phyloP scores from a whole-genome alignment of 305 asterid species.

The Vinca major region DNA sequence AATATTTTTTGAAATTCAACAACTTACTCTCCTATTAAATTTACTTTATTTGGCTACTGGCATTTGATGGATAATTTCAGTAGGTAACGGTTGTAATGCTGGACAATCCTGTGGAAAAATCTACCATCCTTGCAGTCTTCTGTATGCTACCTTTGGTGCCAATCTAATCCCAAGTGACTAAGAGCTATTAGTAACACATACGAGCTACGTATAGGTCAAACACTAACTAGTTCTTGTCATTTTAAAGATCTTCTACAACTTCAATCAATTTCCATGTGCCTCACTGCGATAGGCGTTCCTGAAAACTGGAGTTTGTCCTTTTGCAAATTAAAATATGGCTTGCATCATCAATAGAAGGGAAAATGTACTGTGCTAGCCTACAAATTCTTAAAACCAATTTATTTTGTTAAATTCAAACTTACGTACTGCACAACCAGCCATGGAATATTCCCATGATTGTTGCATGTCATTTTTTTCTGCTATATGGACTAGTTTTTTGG shows the following conservation, averaged over 20 bases:
- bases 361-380: not conserved
- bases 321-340: not conserved
- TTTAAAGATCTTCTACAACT: not conserved
- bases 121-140: too few relatives aligned
- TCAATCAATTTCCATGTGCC: not conserved
- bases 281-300: not conserved
- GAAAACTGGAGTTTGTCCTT: not conserved
- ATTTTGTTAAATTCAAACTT: not conserved
- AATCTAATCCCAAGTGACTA: not conserved
- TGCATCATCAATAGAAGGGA: not conserved
- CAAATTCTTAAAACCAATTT: not conserved
- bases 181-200: not conserved
- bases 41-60: not conserved
- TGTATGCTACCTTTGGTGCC: not conserved
- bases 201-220: not conserved
- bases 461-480: not conserved
- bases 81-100: not conserved
- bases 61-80: not conserved
- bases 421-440: not conserved
- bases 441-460: not conserved
- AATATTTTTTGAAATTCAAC: not conserved
- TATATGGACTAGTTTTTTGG: not conserved
- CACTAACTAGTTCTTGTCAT: not conserved
- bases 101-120: not conserved
- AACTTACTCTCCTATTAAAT: not conserved